Conservation (phyloP, 2,329 filamentous ascomycete species). For the Davidsoniella eucalypti region DNA sequence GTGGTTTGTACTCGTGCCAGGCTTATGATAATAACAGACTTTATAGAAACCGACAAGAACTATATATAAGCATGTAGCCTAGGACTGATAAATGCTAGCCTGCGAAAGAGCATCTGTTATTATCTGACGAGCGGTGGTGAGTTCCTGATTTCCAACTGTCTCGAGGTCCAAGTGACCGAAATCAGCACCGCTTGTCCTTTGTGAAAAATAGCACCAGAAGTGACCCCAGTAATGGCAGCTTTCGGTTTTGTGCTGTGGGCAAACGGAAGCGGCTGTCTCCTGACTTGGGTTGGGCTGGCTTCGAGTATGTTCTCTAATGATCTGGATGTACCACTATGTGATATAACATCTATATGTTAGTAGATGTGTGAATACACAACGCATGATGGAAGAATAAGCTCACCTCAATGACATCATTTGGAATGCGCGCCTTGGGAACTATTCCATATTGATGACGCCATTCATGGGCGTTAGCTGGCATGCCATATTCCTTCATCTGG, state of each 20-base stretch:
- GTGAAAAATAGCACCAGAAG: slow-evolving; percentile 10
- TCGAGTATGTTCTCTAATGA: slow-evolving; percentile 4
- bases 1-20: too few species aligned
- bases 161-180: slow-evolving; percentile 2
- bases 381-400: slow-evolving; percentile 14
- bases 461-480: slow-evolving; percentile 29
- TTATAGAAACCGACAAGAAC: too few species aligned
- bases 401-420: slow-evolving; percentile 40
- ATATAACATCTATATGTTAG: neutral
- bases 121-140: neutral
- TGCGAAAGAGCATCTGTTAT: neutral
- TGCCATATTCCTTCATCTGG: slow-evolving; percentile 25
- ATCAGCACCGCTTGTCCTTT: neutral
- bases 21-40: too few species aligned
- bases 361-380: neutral
- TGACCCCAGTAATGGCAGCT: slow-evolving; percentile 8
- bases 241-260: neutral
- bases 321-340: slow-evolving; percentile 9
- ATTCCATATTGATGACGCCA: slow-evolving; percentile 39
- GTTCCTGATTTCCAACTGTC: slow-evolving; percentile 2
- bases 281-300: neutral
- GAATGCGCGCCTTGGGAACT: slow-evolving; percentile 29
- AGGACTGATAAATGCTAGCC: too few species aligned
- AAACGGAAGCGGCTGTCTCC: neutral
- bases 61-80: too few species aligned